phyloP scores from a whole-genome alignment of 1,284 basidiomycete genomes.

The Mycena sp. region DNA sequence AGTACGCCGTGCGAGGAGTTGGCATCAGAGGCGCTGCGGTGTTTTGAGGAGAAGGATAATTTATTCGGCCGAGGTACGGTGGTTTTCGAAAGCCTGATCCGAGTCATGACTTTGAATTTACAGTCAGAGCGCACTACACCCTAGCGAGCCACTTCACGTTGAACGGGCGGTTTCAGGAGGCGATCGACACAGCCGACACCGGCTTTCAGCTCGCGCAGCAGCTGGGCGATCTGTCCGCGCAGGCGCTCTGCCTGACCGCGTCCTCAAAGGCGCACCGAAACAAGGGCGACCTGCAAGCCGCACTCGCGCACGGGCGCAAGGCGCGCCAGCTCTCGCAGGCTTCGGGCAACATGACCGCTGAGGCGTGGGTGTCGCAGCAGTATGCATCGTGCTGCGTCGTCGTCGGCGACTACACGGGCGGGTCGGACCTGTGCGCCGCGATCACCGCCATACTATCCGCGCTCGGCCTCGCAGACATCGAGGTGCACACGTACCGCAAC shows the following conservation, averaged over 20 bases:
- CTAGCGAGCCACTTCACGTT: background rate
- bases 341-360: constrained; percentile 9
- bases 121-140: constrained; percentile 4
- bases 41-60: constrained; percentile 5
- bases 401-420: constrained; percentile 1
- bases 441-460: background rate
- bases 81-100: too few species aligned
- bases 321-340: constrained; percentile 8
- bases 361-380: constrained; percentile 17
- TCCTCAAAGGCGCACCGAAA: constrained; percentile 7
- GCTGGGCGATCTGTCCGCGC: background rate
- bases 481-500: constrained; percentile 13
- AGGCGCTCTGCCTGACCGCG: constrained; percentile 9
- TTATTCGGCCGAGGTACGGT: constrained; percentile 11
- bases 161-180: background rate
- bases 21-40: background rate
- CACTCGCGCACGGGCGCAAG: background rate
- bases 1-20: background rate
- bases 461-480: constrained; percentile 3
- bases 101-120: too few species aligned
- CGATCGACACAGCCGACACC: background rate
- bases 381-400: constrained; percentile 5
- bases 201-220: constrained; percentile 5
- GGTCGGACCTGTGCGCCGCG: background rate
- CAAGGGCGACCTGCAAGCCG: constrained; percentile 1